Base-by-base conservation (phyloP, 768 basidiomycete genomes). In the Naganishia vishniacii region DNA sequence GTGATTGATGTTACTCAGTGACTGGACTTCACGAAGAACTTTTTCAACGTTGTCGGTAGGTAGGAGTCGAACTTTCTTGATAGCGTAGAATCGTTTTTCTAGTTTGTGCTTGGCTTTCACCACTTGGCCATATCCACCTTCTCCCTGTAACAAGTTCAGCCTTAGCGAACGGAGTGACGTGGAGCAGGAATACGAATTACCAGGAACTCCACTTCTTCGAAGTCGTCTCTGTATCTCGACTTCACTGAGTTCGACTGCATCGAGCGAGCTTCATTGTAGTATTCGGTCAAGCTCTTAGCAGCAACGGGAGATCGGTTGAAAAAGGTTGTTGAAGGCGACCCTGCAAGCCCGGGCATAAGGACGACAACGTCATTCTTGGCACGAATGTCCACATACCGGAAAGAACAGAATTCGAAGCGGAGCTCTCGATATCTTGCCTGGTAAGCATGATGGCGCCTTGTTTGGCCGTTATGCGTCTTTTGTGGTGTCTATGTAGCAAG, bases 141-240 rank as follows among this genome's bases (percentile, higher is more conserved):
- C 87, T 0, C 91, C 91, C 88, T 91, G 66, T n/a, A n/a, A n/a
- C n/a, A n/a, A n/a, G n/a, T n/a, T 1, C 37, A 60, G 12, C 28
- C 31, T 5, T 16, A 18, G 37, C 45, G 9, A 31, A 20, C n/a
- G 12, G 7, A 51, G 28, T 31, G 5, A 5, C 8, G 20, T 9
- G 3, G 32, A 20, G 15, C 20, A 2, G 23, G 15, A 20, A 51
- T 7, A 3, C 20, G 49, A 53, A 71, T 86, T 26, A 77, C 90
- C 71, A 94, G 72, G 32, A 91, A 80, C 72, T 94, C 92, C 9
- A 95, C 79, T 73, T 94, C 91, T 71, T 93, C 90, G 85, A 89
- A 97, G 69, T 97, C 92, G 60, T 89, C 87, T 70, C 89, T 88
- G 85, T 91, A 97, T 64, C 92, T 79, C 70, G 90, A 92, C 2